Evolutionary conservation across 345 rosid genomes (phyloP), one percentile per base, ranked within the genome.

Genomic region (Citrus maxima): DNA sequence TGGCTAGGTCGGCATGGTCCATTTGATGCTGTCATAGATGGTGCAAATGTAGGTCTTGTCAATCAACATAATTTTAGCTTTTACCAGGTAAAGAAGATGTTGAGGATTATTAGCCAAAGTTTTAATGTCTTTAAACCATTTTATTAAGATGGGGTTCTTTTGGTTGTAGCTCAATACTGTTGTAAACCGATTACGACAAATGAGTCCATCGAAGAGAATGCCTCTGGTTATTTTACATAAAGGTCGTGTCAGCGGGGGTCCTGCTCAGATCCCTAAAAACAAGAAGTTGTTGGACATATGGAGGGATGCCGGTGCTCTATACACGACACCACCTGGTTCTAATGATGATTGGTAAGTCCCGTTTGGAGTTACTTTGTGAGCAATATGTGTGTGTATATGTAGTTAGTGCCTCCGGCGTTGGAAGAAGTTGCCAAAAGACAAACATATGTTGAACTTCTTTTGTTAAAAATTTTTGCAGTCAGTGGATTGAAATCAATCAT

Each of bases 1-100:
- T 94, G 99, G 99, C 85, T 93, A 42, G 81, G 85, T 78, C 79
- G 32, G 83, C 88, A 93, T 85, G 99, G 99, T 83, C 99, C 99
- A 46, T 96, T 93, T 86, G 98, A 96, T 83, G 93, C 98, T 22
- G 92, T 94, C 49, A 76, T 94, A 74, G 99, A 96, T 81, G 98
- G 95, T 65, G 98, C 99, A 46, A 96, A 96, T 84, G 84, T 90
- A 51, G 88, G 97, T 56, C 88, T 93, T 79, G 76, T 85, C 46
- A 87, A 89, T 22, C 90, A 88, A 54, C 85, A 83, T 1, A 49
- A 35, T 73, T 89, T 96, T 82, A 91, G 72, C 85, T 93, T 96
- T 80, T 51, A 76, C 82, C 95, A 91, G 92, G 98, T 95, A 81
- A 51, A 70, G 63, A 60, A 24, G 34, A 28, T 66, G 40, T 27